Conservation (phyloP, 2,329 filamentous ascomycete species). For the Orbilia ellipsospora region DNA sequence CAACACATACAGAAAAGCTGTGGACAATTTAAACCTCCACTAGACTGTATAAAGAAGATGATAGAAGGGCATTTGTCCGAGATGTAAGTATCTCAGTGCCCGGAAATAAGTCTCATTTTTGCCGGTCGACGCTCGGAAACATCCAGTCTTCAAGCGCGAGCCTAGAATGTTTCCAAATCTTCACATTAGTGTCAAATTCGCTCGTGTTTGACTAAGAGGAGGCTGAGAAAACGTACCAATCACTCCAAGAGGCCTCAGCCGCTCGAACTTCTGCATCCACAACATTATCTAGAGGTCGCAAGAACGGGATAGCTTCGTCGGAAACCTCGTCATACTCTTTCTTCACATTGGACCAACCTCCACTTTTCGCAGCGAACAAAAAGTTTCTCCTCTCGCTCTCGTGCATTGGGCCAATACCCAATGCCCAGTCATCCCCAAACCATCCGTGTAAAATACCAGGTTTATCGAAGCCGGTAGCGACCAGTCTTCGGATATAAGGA, state of each 20-base stretch:
- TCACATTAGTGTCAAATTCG: constrained; percentile 13
- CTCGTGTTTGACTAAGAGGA: not conserved
- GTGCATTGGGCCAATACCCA: constrained; percentile 82
- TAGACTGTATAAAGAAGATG: too few species aligned
- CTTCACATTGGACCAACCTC: constrained; percentile 83
- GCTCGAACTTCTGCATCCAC: constrained; percentile 81
- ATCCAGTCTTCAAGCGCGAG: constrained; percentile 54
- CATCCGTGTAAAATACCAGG: constrained; percentile 90
- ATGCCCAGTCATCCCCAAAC: constrained; percentile 91
- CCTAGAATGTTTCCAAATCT: constrained; percentile 13
- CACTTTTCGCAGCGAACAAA: constrained; percentile 90
- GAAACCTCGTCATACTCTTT: constrained; percentile 87
- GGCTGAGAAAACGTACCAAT: constrained; percentile 70
- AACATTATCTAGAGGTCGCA: constrained; percentile 81
- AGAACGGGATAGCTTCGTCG: constrained; percentile 85
- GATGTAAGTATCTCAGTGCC: not conserved
- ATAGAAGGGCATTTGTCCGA: too few species aligned
- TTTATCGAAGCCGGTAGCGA: constrained; percentile 91
- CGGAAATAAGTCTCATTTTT: constrained; percentile 30
- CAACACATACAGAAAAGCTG: constrained; percentile 23
- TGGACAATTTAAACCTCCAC: not conserved
- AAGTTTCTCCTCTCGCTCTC: constrained; percentile 94
- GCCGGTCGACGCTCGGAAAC: constrained; percentile 39
- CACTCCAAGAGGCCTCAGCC: constrained; percentile 88
- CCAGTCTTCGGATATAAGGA: constrained; percentile 88